Conservation (phyloP, 768 basidiomycete species). For the Cystoderma amianthinum region DNA sequence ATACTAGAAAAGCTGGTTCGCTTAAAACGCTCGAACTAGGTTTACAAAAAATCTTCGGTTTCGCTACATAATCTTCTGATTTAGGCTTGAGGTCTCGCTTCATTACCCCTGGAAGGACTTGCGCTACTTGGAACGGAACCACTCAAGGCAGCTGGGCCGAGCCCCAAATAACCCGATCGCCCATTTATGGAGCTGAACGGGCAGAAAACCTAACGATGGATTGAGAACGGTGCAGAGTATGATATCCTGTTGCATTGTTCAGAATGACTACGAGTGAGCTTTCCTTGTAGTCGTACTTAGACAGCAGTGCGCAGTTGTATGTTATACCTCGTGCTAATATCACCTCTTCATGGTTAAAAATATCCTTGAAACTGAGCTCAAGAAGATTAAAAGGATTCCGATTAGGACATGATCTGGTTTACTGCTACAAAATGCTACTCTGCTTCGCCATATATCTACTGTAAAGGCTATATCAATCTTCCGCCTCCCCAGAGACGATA, state of each 20-base stretch:
- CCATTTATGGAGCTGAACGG: not conserved
- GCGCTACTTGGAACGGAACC: too few relatives aligned
- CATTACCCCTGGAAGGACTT: too few relatives aligned
- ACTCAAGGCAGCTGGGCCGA: too few relatives aligned
- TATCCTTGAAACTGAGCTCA: not conserved
- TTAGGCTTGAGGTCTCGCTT: too few relatives aligned
- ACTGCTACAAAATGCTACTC: too few relatives aligned
- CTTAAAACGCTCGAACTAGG: not conserved
- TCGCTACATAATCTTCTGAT: too few relatives aligned
- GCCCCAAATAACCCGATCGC: not conserved
- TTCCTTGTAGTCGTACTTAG: not conserved
- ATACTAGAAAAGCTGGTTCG: not conserved
- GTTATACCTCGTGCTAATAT: not conserved
- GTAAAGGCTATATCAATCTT: slow-evolving; percentile 38
- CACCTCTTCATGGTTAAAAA: not conserved
- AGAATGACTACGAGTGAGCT: too few relatives aligned
- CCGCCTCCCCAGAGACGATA: slow-evolving; percentile 64
- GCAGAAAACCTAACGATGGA: too few relatives aligned
- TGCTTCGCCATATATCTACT: too few relatives aligned
- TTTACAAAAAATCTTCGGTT: not conserved
- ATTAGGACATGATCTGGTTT: not conserved
- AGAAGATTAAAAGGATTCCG: not conserved
- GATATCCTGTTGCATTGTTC: too few relatives aligned
- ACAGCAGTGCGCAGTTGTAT: not conserved
- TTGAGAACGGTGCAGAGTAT: too few relatives aligned